A percentile compares a stretch with the other conserved stretches of the same genome.
phyloP scores from a whole-genome alignment of 2,329 filamentous ascomycete species.

The Aspergillus sp. region DNA sequence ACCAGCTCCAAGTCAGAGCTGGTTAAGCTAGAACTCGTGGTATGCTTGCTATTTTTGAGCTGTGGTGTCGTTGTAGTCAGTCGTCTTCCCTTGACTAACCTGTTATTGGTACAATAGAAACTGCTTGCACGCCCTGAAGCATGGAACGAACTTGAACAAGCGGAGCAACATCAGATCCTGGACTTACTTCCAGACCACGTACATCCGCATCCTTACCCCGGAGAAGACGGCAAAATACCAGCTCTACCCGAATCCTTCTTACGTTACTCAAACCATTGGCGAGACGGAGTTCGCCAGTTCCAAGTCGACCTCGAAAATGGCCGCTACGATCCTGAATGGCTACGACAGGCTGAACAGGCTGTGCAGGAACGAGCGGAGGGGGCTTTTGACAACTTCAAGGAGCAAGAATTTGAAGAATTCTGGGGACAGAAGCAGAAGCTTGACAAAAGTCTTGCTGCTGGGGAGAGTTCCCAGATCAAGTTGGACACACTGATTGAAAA shows the following conservation, averaged over 20 bases:
- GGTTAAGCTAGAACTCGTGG: conserved; percentile 31
- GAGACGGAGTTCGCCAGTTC: conserved; percentile 47
- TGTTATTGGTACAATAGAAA: conserved; percentile 21
- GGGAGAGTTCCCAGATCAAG: conserved; percentile 36
- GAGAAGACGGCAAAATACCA: conserved; percentile 28
- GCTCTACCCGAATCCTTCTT: conserved; percentile 34
- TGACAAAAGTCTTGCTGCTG: conserved; percentile 25
- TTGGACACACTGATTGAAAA: conserved; percentile 28
- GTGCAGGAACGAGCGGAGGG: conserved; percentile 45
- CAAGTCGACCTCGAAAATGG: conserved; percentile 49
- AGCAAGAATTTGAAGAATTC: conserved; percentile 46
- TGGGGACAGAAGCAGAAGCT: conserved; percentile 50
- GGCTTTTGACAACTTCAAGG: conserved; percentile 50
- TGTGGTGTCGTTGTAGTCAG: background rate
- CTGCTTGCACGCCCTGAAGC: conserved; percentile 33
- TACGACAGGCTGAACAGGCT: conserved; percentile 46
- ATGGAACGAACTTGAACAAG: conserved; percentile 35
- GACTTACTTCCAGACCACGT: conserved; percentile 35
- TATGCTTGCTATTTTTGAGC: conserved; percentile 13
- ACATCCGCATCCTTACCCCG: conserved; percentile 24
- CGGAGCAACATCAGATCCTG: conserved; percentile 35
- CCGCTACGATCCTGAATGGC: conserved; percentile 51
- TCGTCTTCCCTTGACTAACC: background rate
- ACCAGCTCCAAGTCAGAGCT: conserved; percentile 32
- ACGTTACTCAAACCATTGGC: conserved; percentile 43